Evolutionary conservation across 2,329 filamentous ascomycete genomes (phyloP).

Genomic region (Gaeumannomyces sp.): DNA sequence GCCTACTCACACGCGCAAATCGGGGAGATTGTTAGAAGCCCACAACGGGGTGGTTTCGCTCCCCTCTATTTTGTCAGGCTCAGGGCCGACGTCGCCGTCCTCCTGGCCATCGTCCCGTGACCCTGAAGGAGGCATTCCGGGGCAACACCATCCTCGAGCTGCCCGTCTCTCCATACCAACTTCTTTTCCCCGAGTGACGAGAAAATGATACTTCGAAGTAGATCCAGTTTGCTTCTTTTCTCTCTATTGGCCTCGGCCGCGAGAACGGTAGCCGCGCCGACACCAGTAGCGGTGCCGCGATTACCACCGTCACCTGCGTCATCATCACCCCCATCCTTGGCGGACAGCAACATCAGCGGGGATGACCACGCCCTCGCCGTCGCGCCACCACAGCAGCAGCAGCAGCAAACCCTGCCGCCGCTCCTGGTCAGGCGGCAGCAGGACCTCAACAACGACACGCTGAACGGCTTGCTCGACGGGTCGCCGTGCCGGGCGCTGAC

Average conservation of each 20-base stretch:
- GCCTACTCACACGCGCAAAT: no score
- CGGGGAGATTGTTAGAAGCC: no score
- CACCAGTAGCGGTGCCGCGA: not conserved
- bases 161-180: not conserved
- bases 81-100: not conserved
- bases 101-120: not conserved
- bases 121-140: no score
- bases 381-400: not conserved
- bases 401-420: not conserved
- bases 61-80: not conserved
- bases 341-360: no score
- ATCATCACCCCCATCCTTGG: not conserved
- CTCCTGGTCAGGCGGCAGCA: conserved; percentile 2
- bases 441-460: conserved; percentile 10
- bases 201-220: not conserved
- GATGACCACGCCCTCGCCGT: no score
- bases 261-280: not conserved
- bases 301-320: no score
- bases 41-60: no score
- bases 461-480: conserved; percentile 11
- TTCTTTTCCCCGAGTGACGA: not conserved
- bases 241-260: not conserved
- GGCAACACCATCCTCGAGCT: not conserved
- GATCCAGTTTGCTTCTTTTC: not conserved
- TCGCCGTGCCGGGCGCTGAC: conserved; percentile 37